These are phyloP conservation scores for Kalmusia sp. DNA, from an alignment of 2,329 filamentous ascomycete species.

Conservation along the genomic window DNA sequence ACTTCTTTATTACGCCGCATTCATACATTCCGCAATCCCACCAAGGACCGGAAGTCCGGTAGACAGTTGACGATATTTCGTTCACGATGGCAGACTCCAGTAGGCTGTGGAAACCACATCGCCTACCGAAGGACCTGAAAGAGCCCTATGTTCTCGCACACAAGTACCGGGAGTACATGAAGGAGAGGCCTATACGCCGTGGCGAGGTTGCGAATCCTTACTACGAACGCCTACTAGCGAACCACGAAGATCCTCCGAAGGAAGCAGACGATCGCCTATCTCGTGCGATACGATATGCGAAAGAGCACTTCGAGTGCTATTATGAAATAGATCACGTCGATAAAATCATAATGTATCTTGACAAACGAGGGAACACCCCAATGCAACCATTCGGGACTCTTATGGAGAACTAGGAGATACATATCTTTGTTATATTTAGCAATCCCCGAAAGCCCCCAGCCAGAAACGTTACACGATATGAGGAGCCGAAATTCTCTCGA, in stretches of 20 bases:
- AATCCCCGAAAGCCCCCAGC: too few relatives aligned
- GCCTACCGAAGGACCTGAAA: neutral
- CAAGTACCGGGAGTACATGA: constrained; percentile 29
- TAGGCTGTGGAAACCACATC: neutral
- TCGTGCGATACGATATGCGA: constrained; percentile 29
- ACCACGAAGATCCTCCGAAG: constrained; percentile 22
- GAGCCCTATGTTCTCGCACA: constrained; percentile 31
- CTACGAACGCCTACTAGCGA: constrained; percentile 30
- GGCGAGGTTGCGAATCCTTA: constrained; percentile 23
- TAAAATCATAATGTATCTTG: constrained; percentile 25
- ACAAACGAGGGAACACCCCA: neutral
- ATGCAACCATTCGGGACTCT: neutral
- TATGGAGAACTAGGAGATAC: neutral
- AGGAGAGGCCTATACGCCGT: constrained; percentile 11
- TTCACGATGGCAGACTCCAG: neutral
- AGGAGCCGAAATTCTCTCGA: too few relatives aligned
- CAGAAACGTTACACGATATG: too few relatives aligned
- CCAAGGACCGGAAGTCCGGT: neutral
- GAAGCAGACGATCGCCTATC: constrained; percentile 24
- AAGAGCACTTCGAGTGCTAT: constrained; percentile 29
- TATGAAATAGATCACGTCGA: constrained; percentile 25
- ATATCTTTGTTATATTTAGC: too few relatives aligned
- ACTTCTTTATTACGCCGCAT: neutral
- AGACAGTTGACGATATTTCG: neutral
- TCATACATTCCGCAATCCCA: neutral